Evolutionary conservation across 2,329 filamentous ascomycete species (phyloP), one percentile per base, ranked within the genome.

Genomic region (Passalora sequoiae): DNA sequence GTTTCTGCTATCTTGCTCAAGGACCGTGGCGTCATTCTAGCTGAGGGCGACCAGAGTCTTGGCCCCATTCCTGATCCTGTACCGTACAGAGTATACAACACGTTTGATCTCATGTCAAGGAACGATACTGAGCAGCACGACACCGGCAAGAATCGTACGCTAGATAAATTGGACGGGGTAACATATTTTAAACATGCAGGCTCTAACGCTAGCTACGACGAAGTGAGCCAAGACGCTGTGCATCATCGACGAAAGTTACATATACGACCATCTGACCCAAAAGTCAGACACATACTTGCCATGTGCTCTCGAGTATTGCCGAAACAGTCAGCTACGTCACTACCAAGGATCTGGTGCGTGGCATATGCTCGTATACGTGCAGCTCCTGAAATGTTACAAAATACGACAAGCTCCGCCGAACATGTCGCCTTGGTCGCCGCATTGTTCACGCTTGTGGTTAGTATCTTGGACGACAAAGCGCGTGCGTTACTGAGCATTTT

Each of bases 351-450:
- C 2, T 66, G 62, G 62, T 63, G 59, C 44, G 46, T 43, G 28
- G 53, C 57, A 6, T 40, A 55, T 37, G 51, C 53, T 7, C 46
- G 47, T 41, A 41, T 64, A 4, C 13, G 43, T 2, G 21, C 38
- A 33, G 25, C 53, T 25, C 37, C 42, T 7, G 51, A 49, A 4
- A 39, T 22, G 12, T 13, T 53, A 5, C 38, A 35, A 10, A 40
- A 38, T 10, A 60, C 57, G 7, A 47, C 42, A 12, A 33, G 38
- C 28, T 31, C 41, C 31, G 9, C 21, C 6, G 61, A 63, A 30
- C 69, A 66, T 61, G 53, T 62, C 4, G 68, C 69, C 4, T 61
- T 71, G 21, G 59, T 66, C 3, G 56, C 66, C 4, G 64, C 67
- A 6, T 44, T 72, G 2, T 66, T 71, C 38, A 58, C 60, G 6